Conservation (phyloP, 2,329 filamentous ascomycete species). For the Pyrenophora seminiperda region DNA sequence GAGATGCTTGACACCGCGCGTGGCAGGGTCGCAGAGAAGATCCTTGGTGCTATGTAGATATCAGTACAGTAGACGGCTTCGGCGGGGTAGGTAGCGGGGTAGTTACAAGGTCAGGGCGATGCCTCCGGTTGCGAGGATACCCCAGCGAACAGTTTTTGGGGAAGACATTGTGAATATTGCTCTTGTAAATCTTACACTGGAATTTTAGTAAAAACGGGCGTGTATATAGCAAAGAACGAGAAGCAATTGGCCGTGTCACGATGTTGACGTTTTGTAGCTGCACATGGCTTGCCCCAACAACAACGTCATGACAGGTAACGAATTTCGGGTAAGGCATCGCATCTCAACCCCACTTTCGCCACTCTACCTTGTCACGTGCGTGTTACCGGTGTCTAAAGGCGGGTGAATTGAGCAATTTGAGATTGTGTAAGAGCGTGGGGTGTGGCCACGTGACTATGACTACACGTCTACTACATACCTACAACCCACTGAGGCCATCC, state of each 20-base stretch:
- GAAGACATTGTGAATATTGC: conserved; percentile 34
- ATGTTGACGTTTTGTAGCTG: conserved; percentile 1
- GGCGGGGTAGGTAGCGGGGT: conserved; percentile 24
- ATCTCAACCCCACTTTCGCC: conserved; percentile 27
- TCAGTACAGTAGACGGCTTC: conserved; percentile 15
- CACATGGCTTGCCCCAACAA: no score
- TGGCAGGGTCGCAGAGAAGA: conserved; percentile 73
- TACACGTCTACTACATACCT: conserved; percentile 12
- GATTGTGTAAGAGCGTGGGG: neutral
- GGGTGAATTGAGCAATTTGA: no score
- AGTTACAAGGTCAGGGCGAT: conserved; percentile 54
- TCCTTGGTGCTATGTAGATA: conserved; percentile 63
- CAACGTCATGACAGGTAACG: conserved; percentile 22
- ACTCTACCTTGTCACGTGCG: conserved; percentile 7
- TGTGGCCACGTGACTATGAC: no score
- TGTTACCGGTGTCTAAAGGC: conserved; percentile 13
- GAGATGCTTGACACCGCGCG: conserved; percentile 72
- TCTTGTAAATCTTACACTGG: neutral
- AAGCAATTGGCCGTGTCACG: neutral
- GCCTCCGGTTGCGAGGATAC: conserved; percentile 56
- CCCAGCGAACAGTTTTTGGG: conserved; percentile 49
- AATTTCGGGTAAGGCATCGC: conserved; percentile 8
- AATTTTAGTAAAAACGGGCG: neutral
- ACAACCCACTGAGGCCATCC: conserved; percentile 41
- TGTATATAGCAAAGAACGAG: neutral